These are phyloP conservation scores for Thyridium curvatum DNA, from an alignment of 2,329 filamentous ascomycete species.

Conservation along the genomic window DNA sequence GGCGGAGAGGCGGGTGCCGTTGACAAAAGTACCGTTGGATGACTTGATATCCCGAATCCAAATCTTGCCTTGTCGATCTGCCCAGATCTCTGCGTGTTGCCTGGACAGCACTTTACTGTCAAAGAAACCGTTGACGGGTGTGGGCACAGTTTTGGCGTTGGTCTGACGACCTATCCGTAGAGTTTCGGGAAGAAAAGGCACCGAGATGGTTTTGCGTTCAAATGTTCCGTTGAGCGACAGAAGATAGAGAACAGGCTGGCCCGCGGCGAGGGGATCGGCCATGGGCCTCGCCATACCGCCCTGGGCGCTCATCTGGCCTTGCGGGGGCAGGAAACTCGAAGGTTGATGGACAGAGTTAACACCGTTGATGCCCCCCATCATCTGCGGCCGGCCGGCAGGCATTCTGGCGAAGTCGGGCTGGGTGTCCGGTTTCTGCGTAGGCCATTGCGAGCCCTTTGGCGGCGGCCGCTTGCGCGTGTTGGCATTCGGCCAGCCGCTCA, in stretches of 20 bases:
- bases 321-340: constrained; percentile 27
- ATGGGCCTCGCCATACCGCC: constrained; percentile 57
- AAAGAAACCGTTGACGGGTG: constrained; percentile 87
- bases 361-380: constrained; percentile 38
- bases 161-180: constrained; percentile 93
- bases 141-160: constrained; percentile 92
- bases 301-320: constrained; percentile 30
- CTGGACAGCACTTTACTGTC: constrained; percentile 96
- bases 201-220: constrained; percentile 90
- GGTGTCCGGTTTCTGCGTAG: constrained; percentile 39
- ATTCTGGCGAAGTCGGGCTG: constrained; percentile 41
- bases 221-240: constrained; percentile 93
- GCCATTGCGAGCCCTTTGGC: constrained; percentile 41
- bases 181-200: constrained; percentile 91
- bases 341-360: constrained; percentile 29
- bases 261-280: constrained; percentile 53
- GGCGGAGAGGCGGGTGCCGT: constrained; percentile 79
- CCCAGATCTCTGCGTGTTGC: constrained; percentile 95
- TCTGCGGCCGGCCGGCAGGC: constrained; percentile 25
- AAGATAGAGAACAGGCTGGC: constrained; percentile 75
- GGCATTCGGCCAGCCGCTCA: constrained; percentile 44
- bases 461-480: constrained; percentile 45
- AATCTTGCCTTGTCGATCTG: constrained; percentile 76
- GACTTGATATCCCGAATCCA: constrained; percentile 98
- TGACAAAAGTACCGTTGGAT: constrained; percentile 97